Percentiles rank a stretch among this genome's conserved stretches.
phyloP scores from a whole-genome alignment of 768 basidiomycete species.

The Mycena chlorophos region DNA sequence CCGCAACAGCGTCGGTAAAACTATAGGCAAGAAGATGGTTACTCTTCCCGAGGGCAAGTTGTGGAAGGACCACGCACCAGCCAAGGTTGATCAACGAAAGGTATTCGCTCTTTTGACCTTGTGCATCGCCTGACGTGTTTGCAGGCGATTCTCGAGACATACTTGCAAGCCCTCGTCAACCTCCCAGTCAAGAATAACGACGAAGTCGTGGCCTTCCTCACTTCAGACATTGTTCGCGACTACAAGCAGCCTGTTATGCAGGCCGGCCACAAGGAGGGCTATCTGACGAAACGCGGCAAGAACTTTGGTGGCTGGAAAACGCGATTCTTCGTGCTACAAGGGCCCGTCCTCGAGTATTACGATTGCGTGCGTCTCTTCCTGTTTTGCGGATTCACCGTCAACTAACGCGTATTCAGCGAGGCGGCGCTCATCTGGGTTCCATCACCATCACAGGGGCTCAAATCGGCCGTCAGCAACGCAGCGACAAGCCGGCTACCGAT shows the following conservation, averaged over 20 bases:
- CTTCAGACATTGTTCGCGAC: conserved; percentile 81
- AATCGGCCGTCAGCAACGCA: conserved; percentile 90
- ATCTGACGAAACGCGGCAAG: conserved; percentile 93
- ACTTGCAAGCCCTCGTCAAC: conserved; percentile 79
- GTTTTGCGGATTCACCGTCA: conserved; percentile 17
- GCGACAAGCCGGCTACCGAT: conserved; percentile 53
- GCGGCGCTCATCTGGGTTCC: conserved; percentile 87
- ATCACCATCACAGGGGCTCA: conserved; percentile 91
- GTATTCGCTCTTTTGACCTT: conserved; percentile 38
- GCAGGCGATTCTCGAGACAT: conserved; percentile 77
- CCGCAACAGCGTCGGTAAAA: conserved; percentile 64
- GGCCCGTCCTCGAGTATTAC: conserved; percentile 89
- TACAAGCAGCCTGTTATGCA: conserved; percentile 76
- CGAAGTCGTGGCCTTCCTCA: conserved; percentile 90
- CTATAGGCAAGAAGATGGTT: conserved; percentile 74
- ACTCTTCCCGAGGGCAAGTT: conserved; percentile 87
- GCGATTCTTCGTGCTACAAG: conserved; percentile 90
- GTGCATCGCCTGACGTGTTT: conserved; percentile 2
- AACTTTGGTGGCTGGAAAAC: conserved; percentile 99
- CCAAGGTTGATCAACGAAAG: conserved; percentile 95
- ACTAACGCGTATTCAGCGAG: conserved; percentile 55
- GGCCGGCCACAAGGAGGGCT: conserved; percentile 89
- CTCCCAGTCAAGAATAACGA: conserved; percentile 85
- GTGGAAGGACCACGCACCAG: conserved; percentile 97
- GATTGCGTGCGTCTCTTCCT: conserved; percentile 72